These are phyloP conservation scores for Pulchroboletus neoregius DNA, from an alignment of 1,284 basidiomycete genomes.

Conservation along the genomic window DNA sequence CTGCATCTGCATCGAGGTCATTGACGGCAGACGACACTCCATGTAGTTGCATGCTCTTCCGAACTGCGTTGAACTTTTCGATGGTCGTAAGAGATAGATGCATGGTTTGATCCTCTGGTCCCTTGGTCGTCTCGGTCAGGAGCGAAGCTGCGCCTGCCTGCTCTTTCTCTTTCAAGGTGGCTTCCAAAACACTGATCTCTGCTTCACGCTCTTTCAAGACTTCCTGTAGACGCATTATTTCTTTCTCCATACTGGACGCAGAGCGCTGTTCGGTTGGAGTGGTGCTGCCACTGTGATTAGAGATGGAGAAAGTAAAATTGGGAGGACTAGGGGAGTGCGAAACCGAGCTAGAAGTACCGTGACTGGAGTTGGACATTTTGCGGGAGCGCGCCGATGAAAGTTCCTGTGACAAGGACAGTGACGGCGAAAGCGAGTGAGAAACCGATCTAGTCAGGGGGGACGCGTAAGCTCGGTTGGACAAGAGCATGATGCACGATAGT, in stretches of 20 bases:
- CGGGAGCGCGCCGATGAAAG: conserved; percentile 85
- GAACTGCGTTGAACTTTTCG: conserved; percentile 66
- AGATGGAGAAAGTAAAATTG: conserved; percentile 59
- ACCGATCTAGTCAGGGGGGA: conserved; percentile 54
- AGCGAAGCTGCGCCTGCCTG: conserved; percentile 1
- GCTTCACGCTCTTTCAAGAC: conserved; percentile 84
- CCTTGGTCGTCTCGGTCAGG: conserved; percentile 9
- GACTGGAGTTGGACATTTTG: conserved; percentile 72
- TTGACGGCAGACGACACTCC: conserved; percentile 30
- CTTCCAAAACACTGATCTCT: conserved; percentile 78
- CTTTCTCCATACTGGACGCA: conserved; percentile 82
- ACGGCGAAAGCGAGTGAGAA: conserved; percentile 83
- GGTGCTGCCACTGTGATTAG: conserved; percentile 35
- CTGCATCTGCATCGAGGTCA: conserved; percentile 36
- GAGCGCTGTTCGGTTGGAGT: conserved; percentile 59
- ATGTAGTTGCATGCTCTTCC: conserved; percentile 56
- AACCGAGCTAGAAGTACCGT: conserved; percentile 56
- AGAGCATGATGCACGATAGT: conserved; percentile 21
- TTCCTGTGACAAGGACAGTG: conserved; percentile 93
- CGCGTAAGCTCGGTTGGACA: conserved; percentile 6
- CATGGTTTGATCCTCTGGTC: conserved; percentile 27
- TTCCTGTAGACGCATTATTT: conserved; percentile 88
- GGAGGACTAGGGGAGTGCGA: conserved; percentile 53
- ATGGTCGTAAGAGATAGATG: conserved; percentile 65
- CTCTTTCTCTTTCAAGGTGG: conserved; percentile 54